Percentiles rank a stretch among this genome's conserved stretches.
phyloP scores from a whole-genome alignment of 257 asterid genomes.

The Asclepias syriaca region DNA sequence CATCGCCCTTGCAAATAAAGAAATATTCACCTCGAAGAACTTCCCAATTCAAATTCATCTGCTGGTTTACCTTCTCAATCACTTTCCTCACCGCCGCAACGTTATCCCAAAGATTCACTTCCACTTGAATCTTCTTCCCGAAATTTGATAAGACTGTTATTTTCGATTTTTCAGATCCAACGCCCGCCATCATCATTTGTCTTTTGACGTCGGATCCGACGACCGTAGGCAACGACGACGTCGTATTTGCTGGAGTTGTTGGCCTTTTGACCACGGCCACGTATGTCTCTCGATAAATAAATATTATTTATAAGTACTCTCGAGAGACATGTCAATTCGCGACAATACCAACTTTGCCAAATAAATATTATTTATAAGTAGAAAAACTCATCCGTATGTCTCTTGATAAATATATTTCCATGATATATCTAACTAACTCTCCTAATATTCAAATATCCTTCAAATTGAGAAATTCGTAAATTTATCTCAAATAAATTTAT shows the following conservation, averaged over 20 bases:
- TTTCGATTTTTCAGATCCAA: constrained; percentile 25
- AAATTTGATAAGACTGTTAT: constrained; percentile 25
- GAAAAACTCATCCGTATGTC: too few species aligned
- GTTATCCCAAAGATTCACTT: constrained; percentile 36
- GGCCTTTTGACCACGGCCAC: constrained; percentile 23
- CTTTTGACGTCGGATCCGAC: constrained; percentile 3
- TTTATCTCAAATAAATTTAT: too few species aligned
- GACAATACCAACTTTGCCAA: too few species aligned
- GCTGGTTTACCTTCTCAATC: constrained; percentile 33
- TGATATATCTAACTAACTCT: too few species aligned
- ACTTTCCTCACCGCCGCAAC: constrained; percentile 48
- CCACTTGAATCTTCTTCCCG: constrained; percentile 38
- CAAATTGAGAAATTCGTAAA: too few species aligned
- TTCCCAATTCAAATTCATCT: constrained; percentile 33
- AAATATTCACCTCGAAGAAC: constrained; percentile 51
- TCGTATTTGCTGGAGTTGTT: constrained; percentile 6
- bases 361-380: too few species aligned
- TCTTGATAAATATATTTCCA: too few species aligned
- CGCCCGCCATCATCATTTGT: constrained; percentile 12
- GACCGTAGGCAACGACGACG: too few species aligned
- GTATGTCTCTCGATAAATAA: too few species aligned
- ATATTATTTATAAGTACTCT: too few species aligned
- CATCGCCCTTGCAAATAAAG: constrained; percentile 53
- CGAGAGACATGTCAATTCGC: too few species aligned
- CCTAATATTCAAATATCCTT: too few species aligned